These are phyloP conservation scores for Adenanthera pavonina DNA, from an alignment of 306 rosid genomes.

Conservation along the genomic window DNA sequence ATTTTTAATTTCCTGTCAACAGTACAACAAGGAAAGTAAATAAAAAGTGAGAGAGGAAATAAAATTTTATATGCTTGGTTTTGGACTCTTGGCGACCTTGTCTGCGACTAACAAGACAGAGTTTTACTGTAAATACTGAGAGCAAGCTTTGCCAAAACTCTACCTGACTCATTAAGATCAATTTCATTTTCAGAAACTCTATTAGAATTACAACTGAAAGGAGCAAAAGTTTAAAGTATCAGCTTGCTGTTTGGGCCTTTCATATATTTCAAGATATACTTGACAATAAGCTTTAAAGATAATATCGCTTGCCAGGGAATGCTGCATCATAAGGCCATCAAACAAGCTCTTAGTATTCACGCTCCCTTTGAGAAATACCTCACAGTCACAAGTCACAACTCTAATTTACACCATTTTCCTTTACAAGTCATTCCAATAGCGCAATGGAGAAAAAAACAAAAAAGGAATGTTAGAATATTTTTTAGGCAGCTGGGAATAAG, in stretches of 20 bases:
- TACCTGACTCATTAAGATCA: slow-evolving; percentile 3
- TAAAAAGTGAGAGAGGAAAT: not conserved
- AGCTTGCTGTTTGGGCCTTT: not conserved
- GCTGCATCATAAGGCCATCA: not conserved
- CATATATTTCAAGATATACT: not conserved
- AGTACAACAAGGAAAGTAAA: slow-evolving; percentile 16
- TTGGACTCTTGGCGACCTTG: not conserved
- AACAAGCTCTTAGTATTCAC: slow-evolving; percentile 6
- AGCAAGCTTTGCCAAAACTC: not conserved
- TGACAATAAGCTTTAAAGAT: not conserved
- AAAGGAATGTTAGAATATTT: not conserved
- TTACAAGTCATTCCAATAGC: not conserved
- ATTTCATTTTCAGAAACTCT: not conserved
- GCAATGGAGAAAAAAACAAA: not conserved
- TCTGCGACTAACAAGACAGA: not conserved
- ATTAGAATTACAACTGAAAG: slow-evolving; percentile 11
- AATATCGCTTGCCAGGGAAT: not conserved
- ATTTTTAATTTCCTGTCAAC: not conserved
- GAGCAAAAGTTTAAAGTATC: not conserved
- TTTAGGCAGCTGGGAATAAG: slow-evolving; percentile 12
- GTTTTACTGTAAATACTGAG: not conserved
- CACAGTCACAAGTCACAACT: not conserved
- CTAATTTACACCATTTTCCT: slow-evolving; percentile 14
- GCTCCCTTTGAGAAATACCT: not conserved
- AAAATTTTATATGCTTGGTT: not conserved